Evolutionary conservation across 2,329 filamentous ascomycete species (phyloP), one percentile per base, ranked within the genome.

Genomic region (Aureobasidium lini): DNA sequence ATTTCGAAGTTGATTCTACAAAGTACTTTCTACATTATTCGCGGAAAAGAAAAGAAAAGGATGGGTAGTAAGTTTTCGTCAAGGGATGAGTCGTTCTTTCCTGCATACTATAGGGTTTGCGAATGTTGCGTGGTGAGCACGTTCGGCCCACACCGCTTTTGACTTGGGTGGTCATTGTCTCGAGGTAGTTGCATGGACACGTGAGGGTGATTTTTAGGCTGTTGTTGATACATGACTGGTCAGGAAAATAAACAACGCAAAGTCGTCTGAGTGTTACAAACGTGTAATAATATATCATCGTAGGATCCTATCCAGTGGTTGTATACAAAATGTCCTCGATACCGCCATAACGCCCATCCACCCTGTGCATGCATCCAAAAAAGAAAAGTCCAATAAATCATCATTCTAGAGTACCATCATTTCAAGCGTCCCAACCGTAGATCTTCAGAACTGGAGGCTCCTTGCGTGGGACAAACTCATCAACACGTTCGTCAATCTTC

Each of bases 381-480:
- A 23, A 23, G 23, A 23, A 23, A 23, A 23, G 23, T 23, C 4
- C 23, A 23, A 23, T 3, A 23, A 3, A 23, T 23, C 23, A 23
- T 23, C 23, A 23, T 23, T 3, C 23, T 23, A 23, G 23, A 23
- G 23, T 2, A 23, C 4, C 23, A 23, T 23, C 23, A 3, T 3
- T 23, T 37, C 18, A 49, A n/a, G 47, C n/a, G 28, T 52, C 34
- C 36, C 48, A 52, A 5, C 48, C 48, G 15, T 52, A 52, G 15
- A 52, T 52, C 48, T 52, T 52, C 6, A 52, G 7, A 11, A 54
- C 50, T 6, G 50, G 50, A 34, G 39, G 37, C 50, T 52, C 48
- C 23, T 52, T 52, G 39, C 50, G 39, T 31, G 50, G 28, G 10
- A 54, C 37, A 8, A 54, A n/a, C 39, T 54, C 39, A 23, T 54